Base-by-base conservation (phyloP, 805 yeast genomes). In the Metschnikowia sp. region DNA sequence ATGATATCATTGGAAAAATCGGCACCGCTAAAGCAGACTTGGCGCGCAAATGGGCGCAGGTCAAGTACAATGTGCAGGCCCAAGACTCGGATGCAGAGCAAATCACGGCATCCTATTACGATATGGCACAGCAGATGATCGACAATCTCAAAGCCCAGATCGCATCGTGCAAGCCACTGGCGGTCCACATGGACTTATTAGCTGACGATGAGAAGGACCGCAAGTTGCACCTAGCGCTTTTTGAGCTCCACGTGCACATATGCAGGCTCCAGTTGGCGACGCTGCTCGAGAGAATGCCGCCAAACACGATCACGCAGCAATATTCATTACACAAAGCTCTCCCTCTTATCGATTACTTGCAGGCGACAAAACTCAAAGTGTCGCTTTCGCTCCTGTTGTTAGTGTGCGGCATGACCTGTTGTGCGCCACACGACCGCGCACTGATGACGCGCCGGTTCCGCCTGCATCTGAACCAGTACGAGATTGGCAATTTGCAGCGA, bases 331-430 rank as follows among this genome's bases (percentile, higher is more conserved):
- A 53, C 43, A 42, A 50, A 13, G 47, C 53, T n/a, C 46, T 55
- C 19, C 29, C 13, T 19, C 40, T 49, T 9, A 34, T 56, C 6
- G 58, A 55, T 34, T 5, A 26, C 10, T 43, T 56, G 29, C 46
- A 49, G 32, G 30, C 40, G 3, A 49, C 58, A 5, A 49, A 39
- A 28, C 36, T 55, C 30, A 51, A 48, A 31, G 58, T 49, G 26
- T 38, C 57, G 19, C 50, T 56, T n/a, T 48, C 57, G 15, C 50
- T 56, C 22, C 52, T 48, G 54, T 32, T 56, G 19, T 50, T 67
- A 32, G 60, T 66, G 10, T 66, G 70, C 47, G 74, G 72, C 6
- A 57, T 67, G 29, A 56, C 63, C 3, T 64, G 69, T 51, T 52
- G 61, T 39, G 56, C 56, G n/a, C 46, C 56, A 6, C 44, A 42